A percentile compares a stretch with the other conserved stretches of the same genome.
These are phyloP conservation scores for button mushroom (Agaricus bisporus) DNA, from an alignment of 768 basidiomycete genomes.

Conservation along the genomic window DNA sequence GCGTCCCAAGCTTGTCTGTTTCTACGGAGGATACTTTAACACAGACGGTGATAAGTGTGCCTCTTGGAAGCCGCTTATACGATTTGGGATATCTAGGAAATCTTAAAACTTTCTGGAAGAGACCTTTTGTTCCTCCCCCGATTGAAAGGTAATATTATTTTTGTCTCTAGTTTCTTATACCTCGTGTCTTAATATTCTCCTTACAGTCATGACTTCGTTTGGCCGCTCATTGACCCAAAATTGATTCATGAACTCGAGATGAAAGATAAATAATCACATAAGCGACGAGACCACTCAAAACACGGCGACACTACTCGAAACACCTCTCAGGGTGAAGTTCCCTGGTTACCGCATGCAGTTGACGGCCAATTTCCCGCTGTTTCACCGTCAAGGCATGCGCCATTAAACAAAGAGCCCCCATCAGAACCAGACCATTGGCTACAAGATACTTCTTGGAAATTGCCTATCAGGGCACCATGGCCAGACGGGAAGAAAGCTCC, in stretches of 20 bases:
- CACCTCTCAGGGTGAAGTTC: conserved; percentile 23
- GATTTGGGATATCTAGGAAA: conserved; percentile 29
- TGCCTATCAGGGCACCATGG: conserved; percentile 47
- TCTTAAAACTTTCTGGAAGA: conserved; percentile 17
- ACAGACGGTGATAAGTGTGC: conserved; percentile 14
- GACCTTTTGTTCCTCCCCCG: conserved; percentile 16
- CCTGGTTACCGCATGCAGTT: conserved; percentile 48
- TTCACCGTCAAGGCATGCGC: conserved; percentile 47
- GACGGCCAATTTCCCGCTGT: conserved; percentile 45
- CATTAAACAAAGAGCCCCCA: conserved; percentile 36
- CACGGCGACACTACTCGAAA: background rate
- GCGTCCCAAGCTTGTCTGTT: conserved; percentile 5
- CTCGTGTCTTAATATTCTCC: background rate
- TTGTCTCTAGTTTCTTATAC: background rate
- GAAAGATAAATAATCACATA: conserved; percentile 2
- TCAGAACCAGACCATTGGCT: conserved; percentile 53
- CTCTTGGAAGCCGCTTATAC: conserved; percentile 28
- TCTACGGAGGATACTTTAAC: background rate
- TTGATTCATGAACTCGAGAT: conserved; percentile 23
- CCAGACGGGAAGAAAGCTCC: conserved; percentile 50
- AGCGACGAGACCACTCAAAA: background rate
- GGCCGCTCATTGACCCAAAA: conserved; percentile 32
- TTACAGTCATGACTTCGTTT: conserved; percentile 20
- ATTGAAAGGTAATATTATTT: conserved; percentile 10
- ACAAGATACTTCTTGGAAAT: conserved; percentile 50